These are phyloP conservation scores for Ramaria rubella DNA, from an alignment of 768 basidiomycete species.

Conservation along the genomic window DNA sequence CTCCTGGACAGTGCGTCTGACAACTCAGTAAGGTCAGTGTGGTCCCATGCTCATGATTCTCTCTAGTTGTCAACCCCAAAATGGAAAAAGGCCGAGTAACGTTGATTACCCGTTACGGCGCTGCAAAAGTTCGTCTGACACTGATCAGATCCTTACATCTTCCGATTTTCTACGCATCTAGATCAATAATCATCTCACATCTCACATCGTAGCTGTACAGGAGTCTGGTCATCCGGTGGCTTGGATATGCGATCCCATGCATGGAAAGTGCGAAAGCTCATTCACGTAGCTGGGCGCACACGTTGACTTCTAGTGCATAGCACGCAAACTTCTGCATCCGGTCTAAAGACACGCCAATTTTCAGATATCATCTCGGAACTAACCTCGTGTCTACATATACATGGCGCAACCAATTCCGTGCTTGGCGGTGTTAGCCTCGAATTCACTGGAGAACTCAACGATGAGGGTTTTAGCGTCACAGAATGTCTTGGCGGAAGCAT, in stretches of 20 bases:
- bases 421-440: constrained; percentile 82
- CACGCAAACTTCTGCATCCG: constrained; percentile 72
- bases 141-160: background rate
- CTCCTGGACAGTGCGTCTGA: constrained; percentile 63
- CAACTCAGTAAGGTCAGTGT: background rate
- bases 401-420: constrained; percentile 62
- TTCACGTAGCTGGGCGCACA: background rate
- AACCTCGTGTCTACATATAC: constrained; percentile 73
- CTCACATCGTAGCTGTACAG: constrained; percentile 78
- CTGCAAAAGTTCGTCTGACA: constrained; percentile 52
- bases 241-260: constrained; percentile 98
- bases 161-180: constrained; percentile 25
- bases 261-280: constrained; percentile 73
- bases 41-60: background rate
- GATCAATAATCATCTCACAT: constrained; percentile 69
- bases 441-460: constrained; percentile 86
- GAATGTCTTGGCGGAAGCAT: constrained; percentile 97
- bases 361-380: constrained; percentile 85
- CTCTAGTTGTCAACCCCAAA: constrained; percentile 77
- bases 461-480: constrained; percentile 90
- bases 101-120: constrained; percentile 91
- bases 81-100: constrained; percentile 80
- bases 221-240: constrained; percentile 77
- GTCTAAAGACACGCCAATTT: constrained; percentile 88
- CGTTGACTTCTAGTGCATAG: constrained; percentile 33